Evolutionary conservation across 2,329 filamentous ascomycete species (phyloP).

Genomic region (Stromatinia cepivora): DNA sequence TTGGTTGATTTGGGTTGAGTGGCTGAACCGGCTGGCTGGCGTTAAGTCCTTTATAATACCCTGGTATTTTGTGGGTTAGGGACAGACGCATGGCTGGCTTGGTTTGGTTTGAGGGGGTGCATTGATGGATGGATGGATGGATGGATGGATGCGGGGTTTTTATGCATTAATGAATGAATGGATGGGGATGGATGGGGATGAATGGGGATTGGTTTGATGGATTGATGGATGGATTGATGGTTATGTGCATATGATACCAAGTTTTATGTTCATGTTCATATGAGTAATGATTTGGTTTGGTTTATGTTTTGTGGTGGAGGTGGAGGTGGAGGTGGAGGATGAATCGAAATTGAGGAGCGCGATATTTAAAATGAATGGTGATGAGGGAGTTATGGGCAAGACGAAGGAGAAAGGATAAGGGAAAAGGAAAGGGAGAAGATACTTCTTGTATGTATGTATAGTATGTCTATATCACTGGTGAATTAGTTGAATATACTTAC

Average conservation of each 20-base stretch:
- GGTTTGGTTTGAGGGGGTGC: neutral
- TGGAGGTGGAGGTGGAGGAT: neutral
- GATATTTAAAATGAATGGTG: too few relatives aligned
- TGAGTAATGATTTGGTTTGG: neutral
- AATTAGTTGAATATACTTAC: neutral
- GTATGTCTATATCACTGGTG: neutral
- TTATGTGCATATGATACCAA: constrained; percentile 5
- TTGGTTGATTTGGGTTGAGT: neutral
- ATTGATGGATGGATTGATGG: neutral
- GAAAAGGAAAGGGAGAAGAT: neutral
- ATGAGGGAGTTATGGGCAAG: too few relatives aligned
- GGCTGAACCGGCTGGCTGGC: constrained; percentile 8
- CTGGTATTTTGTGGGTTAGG: neutral
- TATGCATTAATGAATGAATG: neutral
- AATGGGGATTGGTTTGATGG: neutral
- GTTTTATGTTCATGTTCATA: neutral
- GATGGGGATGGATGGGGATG: neutral
- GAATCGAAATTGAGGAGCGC: too few relatives aligned
- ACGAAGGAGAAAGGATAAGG: too few relatives aligned
- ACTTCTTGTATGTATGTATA: neutral
- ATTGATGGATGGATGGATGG: neutral
- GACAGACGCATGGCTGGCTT: neutral
- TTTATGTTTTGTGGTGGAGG: neutral
- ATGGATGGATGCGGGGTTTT: neutral
- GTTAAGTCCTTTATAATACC: constrained; percentile 8